These are phyloP conservation scores for Picea glauca DNA, from an alignment of 75 land plant genomes.

Conservation along the genomic window DNA sequence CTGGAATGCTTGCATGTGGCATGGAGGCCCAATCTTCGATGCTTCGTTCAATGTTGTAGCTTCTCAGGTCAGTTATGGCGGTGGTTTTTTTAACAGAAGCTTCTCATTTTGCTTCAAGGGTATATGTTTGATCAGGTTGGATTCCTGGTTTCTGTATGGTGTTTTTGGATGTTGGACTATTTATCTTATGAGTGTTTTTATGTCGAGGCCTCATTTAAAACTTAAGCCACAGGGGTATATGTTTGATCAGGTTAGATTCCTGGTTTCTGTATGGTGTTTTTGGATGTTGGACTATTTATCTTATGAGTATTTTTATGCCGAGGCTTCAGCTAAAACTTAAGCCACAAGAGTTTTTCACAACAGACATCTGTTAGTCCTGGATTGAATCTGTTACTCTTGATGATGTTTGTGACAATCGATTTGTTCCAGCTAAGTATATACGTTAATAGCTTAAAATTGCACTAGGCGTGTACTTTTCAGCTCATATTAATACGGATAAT, in stretches of 20 bases:
- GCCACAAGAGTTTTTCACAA: conserved; percentile 6
- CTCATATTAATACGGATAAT: too few species aligned
- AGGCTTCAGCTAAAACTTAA: conserved; percentile 26
- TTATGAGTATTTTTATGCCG: conserved; percentile 39
- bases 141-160: conserved; percentile 32
- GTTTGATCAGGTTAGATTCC: conserved; percentile 38
- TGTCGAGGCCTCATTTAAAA: conserved; percentile 26
- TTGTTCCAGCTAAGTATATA: too few species aligned
- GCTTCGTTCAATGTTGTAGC: conserved; percentile 25
- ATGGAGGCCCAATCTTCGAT: conserved; percentile 31
- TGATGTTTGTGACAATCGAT: too few species aligned
- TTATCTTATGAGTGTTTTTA: conserved; percentile 41
- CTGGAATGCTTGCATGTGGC: conserved; percentile 15
- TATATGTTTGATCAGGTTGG: conserved; percentile 25
- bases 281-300: conserved; percentile 54
- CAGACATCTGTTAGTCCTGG: too few species aligned
- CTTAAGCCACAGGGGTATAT: conserved; percentile 9
- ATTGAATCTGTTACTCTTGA: too few species aligned
- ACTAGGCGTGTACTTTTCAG: too few species aligned
- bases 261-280: conserved; percentile 39
- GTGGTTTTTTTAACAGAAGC: neutral
- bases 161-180: conserved; percentile 52
- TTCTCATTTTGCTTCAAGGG: neutral
- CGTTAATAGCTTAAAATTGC: too few species aligned
- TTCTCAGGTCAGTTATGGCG: conserved; percentile 7